Percentiles rank a stretch among this genome's conserved stretches.
Evolutionary conservation across 345 rosid species (phyloP).

Genomic region (Pistacia integerrima): DNA sequence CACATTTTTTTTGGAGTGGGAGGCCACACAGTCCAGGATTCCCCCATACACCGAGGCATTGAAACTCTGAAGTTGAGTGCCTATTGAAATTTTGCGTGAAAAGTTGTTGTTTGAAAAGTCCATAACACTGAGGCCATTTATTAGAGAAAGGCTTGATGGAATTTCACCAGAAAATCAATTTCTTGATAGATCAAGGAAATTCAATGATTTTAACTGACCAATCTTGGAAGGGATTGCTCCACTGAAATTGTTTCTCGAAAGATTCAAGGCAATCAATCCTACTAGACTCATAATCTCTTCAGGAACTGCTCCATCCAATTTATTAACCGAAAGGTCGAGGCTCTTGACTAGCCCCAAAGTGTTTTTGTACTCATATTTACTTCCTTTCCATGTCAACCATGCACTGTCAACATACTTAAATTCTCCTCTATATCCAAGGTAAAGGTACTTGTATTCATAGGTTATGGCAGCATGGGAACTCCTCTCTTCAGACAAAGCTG

Average conservation of each 20-base stretch:
- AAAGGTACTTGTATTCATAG: no score
- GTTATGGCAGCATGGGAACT: not conserved
- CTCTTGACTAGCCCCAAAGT: conserved; percentile 1
- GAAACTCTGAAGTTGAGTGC: conserved; percentile 16
- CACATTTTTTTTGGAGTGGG: conserved; percentile 9
- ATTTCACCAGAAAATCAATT: conserved; percentile 37
- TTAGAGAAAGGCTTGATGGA: conserved; percentile 19
- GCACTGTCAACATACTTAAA: conserved; percentile 9
- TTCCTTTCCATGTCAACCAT: conserved; percentile 34
- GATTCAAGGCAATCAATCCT: conserved; percentile 15
- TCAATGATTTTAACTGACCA: conserved; percentile 27
- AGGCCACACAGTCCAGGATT: conserved; percentile 17
- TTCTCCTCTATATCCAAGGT: no score
- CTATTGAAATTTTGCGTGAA: conserved; percentile 17
- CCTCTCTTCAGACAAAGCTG: not conserved
- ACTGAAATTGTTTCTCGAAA: conserved; percentile 17
- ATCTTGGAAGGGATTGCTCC: conserved; percentile 22
- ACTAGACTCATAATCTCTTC: conserved; percentile 22
- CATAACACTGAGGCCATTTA: conserved; percentile 5
- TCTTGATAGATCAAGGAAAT: conserved; percentile 34
- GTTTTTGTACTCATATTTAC: conserved; percentile 2
- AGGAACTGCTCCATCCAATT: conserved; percentile 38
- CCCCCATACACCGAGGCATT: not conserved
- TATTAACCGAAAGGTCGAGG: conserved; percentile 31
- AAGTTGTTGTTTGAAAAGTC: conserved; percentile 17